phyloP scores from a whole-genome alignment of 2,329 filamentous ascomycete genomes.

The Aspergillus candidus region DNA sequence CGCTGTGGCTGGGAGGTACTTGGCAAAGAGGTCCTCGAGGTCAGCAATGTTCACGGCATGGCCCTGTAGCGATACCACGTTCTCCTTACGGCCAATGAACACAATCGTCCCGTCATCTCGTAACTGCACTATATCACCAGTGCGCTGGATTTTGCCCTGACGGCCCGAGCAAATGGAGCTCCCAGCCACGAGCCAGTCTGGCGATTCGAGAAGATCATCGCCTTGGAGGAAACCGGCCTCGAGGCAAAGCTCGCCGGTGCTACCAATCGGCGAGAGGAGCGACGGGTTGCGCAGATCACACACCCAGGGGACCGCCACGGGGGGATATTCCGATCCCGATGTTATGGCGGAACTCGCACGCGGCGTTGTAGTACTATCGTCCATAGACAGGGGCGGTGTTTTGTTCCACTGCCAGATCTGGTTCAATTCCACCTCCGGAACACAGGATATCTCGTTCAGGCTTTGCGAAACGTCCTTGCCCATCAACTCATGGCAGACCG shows the following conservation, averaged over 20 bases:
- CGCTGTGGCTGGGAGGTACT: slow-evolving; percentile 27
- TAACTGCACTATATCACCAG: slow-evolving; percentile 29
- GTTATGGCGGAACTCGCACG: slow-evolving; percentile 18
- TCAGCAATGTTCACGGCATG: slow-evolving; percentile 37
- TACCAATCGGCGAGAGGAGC: slow-evolving; percentile 38
- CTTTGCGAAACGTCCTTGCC: slow-evolving; percentile 18
- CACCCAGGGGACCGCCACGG: slow-evolving; percentile 23
- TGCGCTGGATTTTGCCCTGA: slow-evolving; percentile 22
- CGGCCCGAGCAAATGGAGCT: slow-evolving; percentile 26
- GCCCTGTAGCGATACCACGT: slow-evolving; percentile 29
- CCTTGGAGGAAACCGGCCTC: slow-evolving; percentile 32
- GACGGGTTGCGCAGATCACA: slow-evolving; percentile 27
- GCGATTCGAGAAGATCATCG: slow-evolving; percentile 14
- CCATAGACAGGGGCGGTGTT: slow-evolving; percentile 29
- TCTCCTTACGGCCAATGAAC: slow-evolving; percentile 31
- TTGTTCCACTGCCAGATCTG: slow-evolving; percentile 42
- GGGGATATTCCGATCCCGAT: slow-evolving; percentile 30
- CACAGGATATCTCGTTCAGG: slow-evolving; percentile 32
- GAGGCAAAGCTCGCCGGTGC: slow-evolving; percentile 35
- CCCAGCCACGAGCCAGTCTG: slow-evolving; percentile 29
- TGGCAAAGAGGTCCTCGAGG: slow-evolving; percentile 34
- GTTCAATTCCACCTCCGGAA: slow-evolving; percentile 34
- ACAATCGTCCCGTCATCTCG: slow-evolving; percentile 23
- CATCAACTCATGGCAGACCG: slow-evolving; percentile 21
- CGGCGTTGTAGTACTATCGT: slow-evolving; percentile 20